A percentile compares a stretch with the other conserved stretches of the same genome.
phyloP scores from a whole-genome alignment of 495 filamentous ascomycete genomes.

The Polyplosphaeria fusca region DNA sequence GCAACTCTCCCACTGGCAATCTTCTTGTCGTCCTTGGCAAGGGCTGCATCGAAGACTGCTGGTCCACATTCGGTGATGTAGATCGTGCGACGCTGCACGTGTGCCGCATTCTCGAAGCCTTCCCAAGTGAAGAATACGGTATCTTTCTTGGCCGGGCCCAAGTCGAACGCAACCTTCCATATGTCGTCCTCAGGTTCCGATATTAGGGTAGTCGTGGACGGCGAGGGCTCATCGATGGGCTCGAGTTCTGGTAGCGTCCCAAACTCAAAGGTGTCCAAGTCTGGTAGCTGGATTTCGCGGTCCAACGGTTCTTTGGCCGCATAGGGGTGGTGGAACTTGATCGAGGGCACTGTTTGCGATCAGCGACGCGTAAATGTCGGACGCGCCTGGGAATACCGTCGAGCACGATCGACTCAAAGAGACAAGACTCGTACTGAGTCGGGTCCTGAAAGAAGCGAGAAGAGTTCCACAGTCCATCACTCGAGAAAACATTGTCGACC shows the following conservation, averaged over 20 bases:
- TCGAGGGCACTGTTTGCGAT: conserved; percentile 29
- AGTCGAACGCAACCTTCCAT: conserved; percentile 33
- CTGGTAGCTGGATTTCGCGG: conserved; percentile 32
- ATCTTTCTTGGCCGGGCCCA: conserved; percentile 52
- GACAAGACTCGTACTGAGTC: conserved; percentile 12
- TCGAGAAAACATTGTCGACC: conserved; percentile 19
- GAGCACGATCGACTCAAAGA: conserved; percentile 31
- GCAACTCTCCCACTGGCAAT: conserved; percentile 13
- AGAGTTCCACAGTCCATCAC: conserved; percentile 21
- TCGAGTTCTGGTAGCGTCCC: conserved; percentile 31
- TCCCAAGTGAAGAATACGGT: conserved; percentile 59
- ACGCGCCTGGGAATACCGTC: conserved; percentile 33
- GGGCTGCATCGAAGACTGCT: conserved; percentile 64
- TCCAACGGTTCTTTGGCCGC: conserved; percentile 34
- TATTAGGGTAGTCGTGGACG: conserved; percentile 18
- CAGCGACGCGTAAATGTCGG: conserved; percentile 21
- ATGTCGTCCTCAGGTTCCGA: conserved; percentile 31
- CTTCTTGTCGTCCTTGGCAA: conserved; percentile 20
- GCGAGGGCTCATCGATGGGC: conserved; percentile 21
- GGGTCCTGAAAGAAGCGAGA: conserved; percentile 25
- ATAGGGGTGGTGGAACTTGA: conserved; percentile 38
- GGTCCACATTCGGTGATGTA: conserved; percentile 80
- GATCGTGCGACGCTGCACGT: conserved; percentile 48
- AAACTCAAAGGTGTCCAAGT: conserved; percentile 35
- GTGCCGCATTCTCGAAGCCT: conserved; percentile 50